Percentiles rank a stretch among this genome's conserved stretches.
Evolutionary conservation across 305 asterid genomes (phyloP).

Genomic region (Fraxinus ornus): DNA sequence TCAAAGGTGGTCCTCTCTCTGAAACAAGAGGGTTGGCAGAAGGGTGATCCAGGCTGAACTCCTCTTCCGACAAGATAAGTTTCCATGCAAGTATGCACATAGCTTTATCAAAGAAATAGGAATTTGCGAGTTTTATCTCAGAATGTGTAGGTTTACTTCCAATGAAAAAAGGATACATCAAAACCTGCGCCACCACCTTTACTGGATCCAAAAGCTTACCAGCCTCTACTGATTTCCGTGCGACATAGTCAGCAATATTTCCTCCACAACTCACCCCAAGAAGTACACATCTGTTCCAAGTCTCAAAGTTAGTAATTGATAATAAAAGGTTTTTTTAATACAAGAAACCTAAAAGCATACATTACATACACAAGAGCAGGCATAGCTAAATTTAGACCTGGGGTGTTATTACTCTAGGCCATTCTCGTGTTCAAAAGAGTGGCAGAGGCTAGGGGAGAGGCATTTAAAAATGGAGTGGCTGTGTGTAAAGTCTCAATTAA

Average conservation of each 20-base stretch:
- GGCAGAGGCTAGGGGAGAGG: background rate
- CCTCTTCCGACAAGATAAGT: conserved; percentile 66
- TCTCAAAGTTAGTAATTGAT: background rate
- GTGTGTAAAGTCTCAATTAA: background rate
- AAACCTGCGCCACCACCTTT: conserved; percentile 87
- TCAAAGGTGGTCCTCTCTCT: conserved; percentile 62
- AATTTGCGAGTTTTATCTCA: conserved; percentile 75
- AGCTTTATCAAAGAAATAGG: conserved; percentile 90
- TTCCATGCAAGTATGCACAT: conserved; percentile 84
- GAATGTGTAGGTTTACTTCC: conserved; percentile 88
- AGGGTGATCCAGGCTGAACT: conserved; percentile 71
- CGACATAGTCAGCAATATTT: conserved; percentile 72
- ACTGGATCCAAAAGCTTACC: conserved; percentile 84
- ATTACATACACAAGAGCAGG: background rate
- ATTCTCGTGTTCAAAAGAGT: background rate
- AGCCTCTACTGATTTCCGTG: conserved; percentile 74
- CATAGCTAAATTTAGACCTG: background rate
- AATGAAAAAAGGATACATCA: conserved; percentile 89
- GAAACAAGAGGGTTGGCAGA: conserved; percentile 74
- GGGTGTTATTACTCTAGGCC: background rate
- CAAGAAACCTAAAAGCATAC: background rate
- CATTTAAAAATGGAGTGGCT: background rate
- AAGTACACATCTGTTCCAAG: conserved; percentile 73
- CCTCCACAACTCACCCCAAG: conserved; percentile 98
- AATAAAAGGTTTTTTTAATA: conserved; percentile 12